These are phyloP conservation scores for Salix koriyanagi DNA, from an alignment of 345 rosid species.

Conservation along the genomic window DNA sequence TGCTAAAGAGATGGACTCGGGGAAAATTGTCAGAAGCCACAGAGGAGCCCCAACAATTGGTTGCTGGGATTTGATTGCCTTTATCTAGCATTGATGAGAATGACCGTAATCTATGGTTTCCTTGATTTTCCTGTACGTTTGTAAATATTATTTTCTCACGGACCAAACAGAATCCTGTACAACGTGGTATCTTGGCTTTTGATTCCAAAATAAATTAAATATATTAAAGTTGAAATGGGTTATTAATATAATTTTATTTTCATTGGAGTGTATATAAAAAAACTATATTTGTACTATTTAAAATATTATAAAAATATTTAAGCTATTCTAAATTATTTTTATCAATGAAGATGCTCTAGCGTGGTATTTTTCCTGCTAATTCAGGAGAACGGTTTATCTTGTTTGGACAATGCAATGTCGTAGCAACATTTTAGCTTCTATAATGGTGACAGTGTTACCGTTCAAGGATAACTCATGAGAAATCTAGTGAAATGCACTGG, in stretches of 20 bases:
- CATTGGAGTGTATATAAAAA: no score
- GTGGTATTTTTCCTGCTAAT: background rate
- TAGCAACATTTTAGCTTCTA: background rate
- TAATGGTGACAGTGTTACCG: no score
- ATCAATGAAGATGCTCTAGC: no score
- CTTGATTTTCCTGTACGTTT: background rate
- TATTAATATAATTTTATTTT: no score
- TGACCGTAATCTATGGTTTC: background rate
- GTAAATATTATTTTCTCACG: slow-evolving; percentile 14
- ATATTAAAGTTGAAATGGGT: no score
- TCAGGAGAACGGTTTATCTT: background rate
- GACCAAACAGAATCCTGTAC: background rate
- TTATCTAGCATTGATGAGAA: background rate
- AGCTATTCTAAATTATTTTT: no score
- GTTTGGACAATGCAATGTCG: background rate
- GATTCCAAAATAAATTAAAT: background rate
- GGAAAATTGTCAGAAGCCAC: slow-evolving; percentile 36
- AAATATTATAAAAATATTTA: no score
- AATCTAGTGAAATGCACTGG: no score
- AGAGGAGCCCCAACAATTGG: slow-evolving; percentile 30
- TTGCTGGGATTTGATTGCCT: slow-evolving; percentile 61
- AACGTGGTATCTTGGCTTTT: background rate
- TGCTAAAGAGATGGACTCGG: slow-evolving; percentile 81
- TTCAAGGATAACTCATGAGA: no score
- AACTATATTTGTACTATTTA: no score